These are phyloP conservation scores for Fusarium duplospermum DNA, from an alignment of 2,329 filamentous ascomycete genomes.

Conservation along the genomic window DNA sequence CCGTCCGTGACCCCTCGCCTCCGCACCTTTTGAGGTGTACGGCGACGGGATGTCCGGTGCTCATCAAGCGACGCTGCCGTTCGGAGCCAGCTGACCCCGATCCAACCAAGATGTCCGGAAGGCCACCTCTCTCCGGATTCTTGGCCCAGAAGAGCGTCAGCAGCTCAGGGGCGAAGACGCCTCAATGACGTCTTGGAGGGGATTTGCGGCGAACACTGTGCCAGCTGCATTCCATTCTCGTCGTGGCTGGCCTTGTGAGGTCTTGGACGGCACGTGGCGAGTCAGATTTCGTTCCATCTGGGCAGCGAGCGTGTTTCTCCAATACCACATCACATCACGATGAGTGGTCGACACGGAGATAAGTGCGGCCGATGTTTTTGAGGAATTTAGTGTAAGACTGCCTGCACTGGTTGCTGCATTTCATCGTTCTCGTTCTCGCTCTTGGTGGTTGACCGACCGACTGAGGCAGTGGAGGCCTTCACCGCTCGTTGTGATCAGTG, in stretches of 20 bases:
- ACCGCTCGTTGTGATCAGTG: background rate
- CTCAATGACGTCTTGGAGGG: conserved; percentile 2
- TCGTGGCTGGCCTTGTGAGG: background rate
- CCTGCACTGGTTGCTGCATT: background rate
- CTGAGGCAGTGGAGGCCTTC: background rate
- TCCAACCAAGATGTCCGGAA: conserved; percentile 13
- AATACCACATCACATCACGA: background rate
- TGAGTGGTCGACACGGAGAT: background rate
- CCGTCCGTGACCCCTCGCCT: conserved; percentile 20
- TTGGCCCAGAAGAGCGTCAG: background rate
- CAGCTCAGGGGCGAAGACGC: background rate
- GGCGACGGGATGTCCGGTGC: conserved; percentile 15
- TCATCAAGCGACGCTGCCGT: conserved; percentile 26
- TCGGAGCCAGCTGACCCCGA: conserved; percentile 17
- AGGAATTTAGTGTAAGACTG: background rate
- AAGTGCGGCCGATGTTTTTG: background rate
- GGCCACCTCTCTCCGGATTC: background rate
- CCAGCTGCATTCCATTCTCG: conserved; percentile 1
- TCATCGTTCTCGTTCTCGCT: background rate
- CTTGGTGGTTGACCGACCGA: conserved; percentile 1
- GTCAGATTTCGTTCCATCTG: conserved; percentile 6
- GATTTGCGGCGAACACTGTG: conserved; percentile 13
- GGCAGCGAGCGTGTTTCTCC: background rate
- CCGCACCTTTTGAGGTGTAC: conserved; percentile 10
- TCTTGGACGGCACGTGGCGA: background rate